Base-by-base conservation (phyloP, 345 rosid genomes). In the Physaria fendleri region DNA sequence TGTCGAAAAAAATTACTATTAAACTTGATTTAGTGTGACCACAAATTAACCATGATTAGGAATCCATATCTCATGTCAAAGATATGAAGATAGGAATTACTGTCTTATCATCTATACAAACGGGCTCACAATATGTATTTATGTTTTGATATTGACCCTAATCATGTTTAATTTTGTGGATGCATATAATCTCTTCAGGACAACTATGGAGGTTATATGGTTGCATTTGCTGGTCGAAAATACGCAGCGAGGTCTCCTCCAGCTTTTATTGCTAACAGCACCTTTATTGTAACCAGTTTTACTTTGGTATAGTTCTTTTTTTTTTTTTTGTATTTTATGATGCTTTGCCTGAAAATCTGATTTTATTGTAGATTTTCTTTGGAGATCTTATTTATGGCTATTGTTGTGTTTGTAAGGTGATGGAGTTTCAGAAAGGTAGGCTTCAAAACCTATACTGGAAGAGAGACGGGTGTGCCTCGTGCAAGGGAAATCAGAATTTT, bases 191-290 rank as follows among this genome's bases (percentile, higher is more conserved):
- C 8, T 60, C 24, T 33, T 34, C 58, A 75, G 72, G 75, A 75
- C 35, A 59, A 32, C 38, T 73, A 28, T 59, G 64, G 75, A 37
- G 69, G 71, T 34, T 67, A 87, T 57, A 90, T 90, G 93, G 97
- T 90, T 8, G 97, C 95, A 62, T 90, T 90, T 68, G 90, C 93
- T 20, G 97, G 95, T 59, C 78, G 89, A 30, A 90, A 81, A 69
- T 85, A 90, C 44, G 97, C 97, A 21, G 95, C 90, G 1, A 85
- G 95, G 77, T 90, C 97, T 23, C 47, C 37, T 51, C 81, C 84
- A 9, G 87, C 95, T 33, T 90, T 87, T 64, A 90, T 87, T 64
- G 95, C 95, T 29, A 85, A 90, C 60, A 38, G 56, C 34, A 83
- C 95, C 11, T 90, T 37, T 81, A 80, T 71, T 0, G 87, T 90